A percentile compares a stretch with the other conserved stretches of the same genome.
phyloP scores from a whole-genome alignment of 139 green algal genomes.

The Ettlia oleoabundans region DNA sequence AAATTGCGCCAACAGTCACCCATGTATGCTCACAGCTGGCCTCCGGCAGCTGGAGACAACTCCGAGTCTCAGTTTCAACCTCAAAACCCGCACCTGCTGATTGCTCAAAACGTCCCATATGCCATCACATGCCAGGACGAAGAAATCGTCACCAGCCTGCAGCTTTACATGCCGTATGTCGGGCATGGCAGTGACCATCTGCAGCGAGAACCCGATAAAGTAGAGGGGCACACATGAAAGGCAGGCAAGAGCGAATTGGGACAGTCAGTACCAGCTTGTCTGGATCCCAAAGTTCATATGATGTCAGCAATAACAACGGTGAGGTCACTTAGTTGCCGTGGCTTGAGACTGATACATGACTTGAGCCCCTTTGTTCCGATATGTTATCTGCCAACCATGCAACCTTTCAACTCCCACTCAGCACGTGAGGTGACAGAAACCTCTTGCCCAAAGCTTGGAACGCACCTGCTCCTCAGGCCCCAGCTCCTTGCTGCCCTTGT shows the following conservation, averaged over 20 bases:
- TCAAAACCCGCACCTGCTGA: slow-evolving; percentile 59
- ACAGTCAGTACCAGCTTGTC: not conserved
- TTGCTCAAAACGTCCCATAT: slow-evolving; percentile 86
- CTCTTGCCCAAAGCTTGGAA: too few species aligned
- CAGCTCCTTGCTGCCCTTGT: slow-evolving; percentile 67
- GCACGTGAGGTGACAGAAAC: not conserved
- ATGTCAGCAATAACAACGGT: not conserved
- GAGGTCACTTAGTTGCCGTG: not conserved
- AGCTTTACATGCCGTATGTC: slow-evolving; percentile 60
- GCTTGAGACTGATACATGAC: too few species aligned
- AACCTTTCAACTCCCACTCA: not conserved
- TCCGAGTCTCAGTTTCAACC: too few species aligned
- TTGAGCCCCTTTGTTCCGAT: too few species aligned
- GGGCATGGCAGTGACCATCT: slow-evolving; percentile 78
- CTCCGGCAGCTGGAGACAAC: too few species aligned
- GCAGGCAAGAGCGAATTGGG: too few species aligned
- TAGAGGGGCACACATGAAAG: too few species aligned
- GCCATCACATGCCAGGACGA: slow-evolving; percentile 84
- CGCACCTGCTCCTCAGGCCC: slow-evolving; percentile 37
- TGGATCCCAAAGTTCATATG: not conserved
- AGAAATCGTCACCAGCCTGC: slow-evolving; percentile 67
- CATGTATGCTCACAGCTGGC: not conserved
- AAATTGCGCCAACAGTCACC: not conserved
- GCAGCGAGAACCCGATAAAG: slow-evolving; percentile 24
- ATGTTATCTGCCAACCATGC: too few species aligned